Base-by-base conservation (phyloP, 2,329 filamentous ascomycete species). In the Microsporum ferrugineum region DNA sequence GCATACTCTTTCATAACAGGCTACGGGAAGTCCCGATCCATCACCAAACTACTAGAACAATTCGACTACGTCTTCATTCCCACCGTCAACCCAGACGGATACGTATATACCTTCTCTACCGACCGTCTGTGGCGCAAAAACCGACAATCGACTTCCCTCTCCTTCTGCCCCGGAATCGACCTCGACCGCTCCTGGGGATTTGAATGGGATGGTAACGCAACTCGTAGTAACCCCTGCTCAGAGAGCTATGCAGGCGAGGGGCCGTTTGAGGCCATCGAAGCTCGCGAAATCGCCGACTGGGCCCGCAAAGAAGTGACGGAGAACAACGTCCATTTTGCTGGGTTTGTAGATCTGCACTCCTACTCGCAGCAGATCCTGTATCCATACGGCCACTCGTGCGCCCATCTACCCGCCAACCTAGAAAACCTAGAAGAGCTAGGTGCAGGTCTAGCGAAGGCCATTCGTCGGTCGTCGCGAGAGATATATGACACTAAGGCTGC, bases 41-140 rank as follows among this genome's bases (percentile, higher is more conserved):
- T 95, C 60, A 91, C 88, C 23, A 87, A 85, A 63, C 79, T 97
- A 6, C 80, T 99, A 2, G 81, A 94, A 64, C 80, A 87, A 60
- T 96, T 92, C 69, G 91, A 97, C 73, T 85, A 95, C 67, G 80
- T 97, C 51, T 87, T 97, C 67, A 82, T 97, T 29, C 94, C 94
- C 0, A 89, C 89, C 0, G 75, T 94, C 62, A 99, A 99, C 71
- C 91, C 92, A 0, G 94, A 99, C 72, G 94, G 94, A 34, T 95
- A 96, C 70, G 87, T 90, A 65, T 96, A 96, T 73, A 91, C 89
- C 0, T 97, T 92, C 92, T 84, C 91, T 63, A 84, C 84, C 1
- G 92, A 99, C 72, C 86, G 94, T 5, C 79, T 99, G 0, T 99
- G 92, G 92, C 88, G 92, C 69, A 99, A 97, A 76, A 95, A 94